Evolutionary conservation across 2,329 filamentous ascomycete genomes (phyloP).

Genomic region (Ophiostoma piceae): DNA sequence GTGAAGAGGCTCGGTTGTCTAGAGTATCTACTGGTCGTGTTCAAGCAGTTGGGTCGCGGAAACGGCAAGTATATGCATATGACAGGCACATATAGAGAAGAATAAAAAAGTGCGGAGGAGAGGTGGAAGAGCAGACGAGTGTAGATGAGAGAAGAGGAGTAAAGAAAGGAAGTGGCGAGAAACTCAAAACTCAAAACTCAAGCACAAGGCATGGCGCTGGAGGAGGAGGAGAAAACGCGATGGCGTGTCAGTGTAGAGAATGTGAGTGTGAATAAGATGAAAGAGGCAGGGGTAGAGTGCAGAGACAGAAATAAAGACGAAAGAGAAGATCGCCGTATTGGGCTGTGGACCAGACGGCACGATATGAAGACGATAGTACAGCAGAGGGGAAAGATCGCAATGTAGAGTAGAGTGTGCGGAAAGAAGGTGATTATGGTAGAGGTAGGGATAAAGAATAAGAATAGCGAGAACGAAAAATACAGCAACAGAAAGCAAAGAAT

Average conservation of each 20-base stretch:
- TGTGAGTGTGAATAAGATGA: background rate
- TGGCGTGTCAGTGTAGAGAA: background rate
- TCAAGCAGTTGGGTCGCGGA: background rate
- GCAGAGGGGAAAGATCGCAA: constrained; percentile 1
- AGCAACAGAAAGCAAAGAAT: background rate
- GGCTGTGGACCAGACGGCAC: background rate
- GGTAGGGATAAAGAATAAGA: background rate
- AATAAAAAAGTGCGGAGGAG: background rate
- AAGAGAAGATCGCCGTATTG: background rate
- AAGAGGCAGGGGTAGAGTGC: background rate
- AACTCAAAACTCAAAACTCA: background rate
- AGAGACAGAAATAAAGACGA: background rate
- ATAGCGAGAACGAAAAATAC: background rate
- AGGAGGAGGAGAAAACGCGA: background rate
- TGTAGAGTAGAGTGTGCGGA: background rate
- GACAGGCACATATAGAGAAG: constrained; percentile 24
- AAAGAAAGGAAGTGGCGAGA: background rate
- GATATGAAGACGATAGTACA: constrained; percentile 1
- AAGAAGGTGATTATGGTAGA: background rate
- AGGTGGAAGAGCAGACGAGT: constrained; percentile 23
- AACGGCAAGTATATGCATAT: background rate
- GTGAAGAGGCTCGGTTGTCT: background rate
- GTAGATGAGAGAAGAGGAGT: background rate
- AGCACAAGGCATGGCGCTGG: background rate
- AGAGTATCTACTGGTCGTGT: background rate